Conservation (phyloP, 1,284 basidiomycete species). For the Mycosarcoma mackinlayi region DNA sequence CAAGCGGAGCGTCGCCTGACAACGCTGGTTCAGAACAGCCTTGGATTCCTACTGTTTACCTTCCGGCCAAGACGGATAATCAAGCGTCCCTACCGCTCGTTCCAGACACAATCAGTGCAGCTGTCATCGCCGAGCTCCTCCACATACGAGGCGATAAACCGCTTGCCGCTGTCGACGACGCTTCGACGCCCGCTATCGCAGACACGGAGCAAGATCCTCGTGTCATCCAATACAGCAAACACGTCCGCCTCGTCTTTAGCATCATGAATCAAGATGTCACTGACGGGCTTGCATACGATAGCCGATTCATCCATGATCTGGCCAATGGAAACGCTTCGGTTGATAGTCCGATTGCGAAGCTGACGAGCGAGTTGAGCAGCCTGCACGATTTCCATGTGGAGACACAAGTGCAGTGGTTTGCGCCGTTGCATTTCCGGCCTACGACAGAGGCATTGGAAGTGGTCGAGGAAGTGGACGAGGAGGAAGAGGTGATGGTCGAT, state of each 20-base stretch:
- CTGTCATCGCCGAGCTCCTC: constrained; percentile 32
- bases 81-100: constrained; percentile 8
- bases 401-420: constrained; percentile 91
- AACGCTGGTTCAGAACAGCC: not conserved
- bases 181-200: not conserved
- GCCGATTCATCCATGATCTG: constrained; percentile 25
- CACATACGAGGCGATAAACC: constrained; percentile 23
- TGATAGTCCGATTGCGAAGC: constrained; percentile 21
- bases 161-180: not conserved
- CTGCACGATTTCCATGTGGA: constrained; percentile 92
- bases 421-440: constrained; percentile 85
- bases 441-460: constrained; percentile 69
- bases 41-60: constrained; percentile 9
- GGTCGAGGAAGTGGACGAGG: constrained; percentile 43
- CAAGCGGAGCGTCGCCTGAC: not conserved
- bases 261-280: constrained; percentile 63
- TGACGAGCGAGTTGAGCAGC: constrained; percentile 25
- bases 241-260: constrained; percentile 61
- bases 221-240: constrained; percentile 56
- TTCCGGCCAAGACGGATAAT: constrained; percentile 2
- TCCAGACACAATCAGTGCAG: constrained; percentile 38
- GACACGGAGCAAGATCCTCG: constrained; percentile 44
- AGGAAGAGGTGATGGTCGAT: constrained; percentile 34
- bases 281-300: constrained; percentile 28
- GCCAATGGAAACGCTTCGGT: not conserved